phyloP scores from a whole-genome alignment of 495 filamentous ascomycete species.

The Aspergillus funiculosus region DNA sequence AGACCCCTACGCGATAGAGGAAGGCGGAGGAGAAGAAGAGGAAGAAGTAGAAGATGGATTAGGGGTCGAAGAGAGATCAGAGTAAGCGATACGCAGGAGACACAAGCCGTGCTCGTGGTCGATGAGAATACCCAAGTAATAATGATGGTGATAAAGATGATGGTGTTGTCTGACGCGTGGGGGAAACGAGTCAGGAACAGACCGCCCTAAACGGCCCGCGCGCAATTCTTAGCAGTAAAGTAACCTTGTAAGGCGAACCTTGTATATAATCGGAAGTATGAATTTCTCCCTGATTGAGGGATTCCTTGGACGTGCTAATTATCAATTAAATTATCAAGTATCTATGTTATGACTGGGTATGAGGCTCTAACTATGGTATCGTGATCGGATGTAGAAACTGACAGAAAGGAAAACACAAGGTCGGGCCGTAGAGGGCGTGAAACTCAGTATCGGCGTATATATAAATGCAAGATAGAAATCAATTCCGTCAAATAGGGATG shows the following conservation, averaged over 20 bases:
- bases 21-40: not conserved
- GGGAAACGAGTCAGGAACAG: too few species aligned
- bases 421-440: not conserved
- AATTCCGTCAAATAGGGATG: not conserved
- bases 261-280: too few species aligned
- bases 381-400: constrained; percentile 8
- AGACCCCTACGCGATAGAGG: not conserved
- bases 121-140: too few species aligned
- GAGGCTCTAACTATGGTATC: constrained; percentile 14
- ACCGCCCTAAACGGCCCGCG: too few species aligned
- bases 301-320: too few species aligned
- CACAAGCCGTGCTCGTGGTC: too few species aligned
- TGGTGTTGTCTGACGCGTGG: too few species aligned
- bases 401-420: not conserved
- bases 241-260: not conserved
- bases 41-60: not conserved
- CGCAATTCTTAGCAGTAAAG: too few species aligned
- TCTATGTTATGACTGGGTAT: constrained; percentile 18
- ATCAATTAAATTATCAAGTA: constrained; percentile 16
- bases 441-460: constrained; percentile 8
- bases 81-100: too few species aligned
- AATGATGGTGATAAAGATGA: too few species aligned
- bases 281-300: too few species aligned
- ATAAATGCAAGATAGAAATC: constrained; percentile 10
- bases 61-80: not conserved